These are phyloP conservation scores for Coemansia asiatica DNA, from an alignment of 192 early-diverging fungal species.

Conservation along the genomic window DNA sequence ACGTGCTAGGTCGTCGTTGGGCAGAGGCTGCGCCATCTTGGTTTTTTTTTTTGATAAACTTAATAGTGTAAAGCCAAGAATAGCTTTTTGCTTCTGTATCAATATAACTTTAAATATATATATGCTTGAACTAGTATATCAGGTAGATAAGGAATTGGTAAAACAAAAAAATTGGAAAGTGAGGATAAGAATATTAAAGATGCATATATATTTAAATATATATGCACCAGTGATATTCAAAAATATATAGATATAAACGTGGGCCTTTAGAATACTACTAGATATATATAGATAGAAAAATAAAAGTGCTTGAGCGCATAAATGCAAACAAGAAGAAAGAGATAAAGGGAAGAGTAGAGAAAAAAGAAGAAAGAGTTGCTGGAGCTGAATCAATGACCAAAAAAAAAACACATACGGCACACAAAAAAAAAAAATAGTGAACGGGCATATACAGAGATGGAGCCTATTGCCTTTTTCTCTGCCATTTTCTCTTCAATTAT, in stretches of 20 bases:
- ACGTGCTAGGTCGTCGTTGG: constrained; percentile 48
- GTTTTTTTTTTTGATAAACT: background rate
- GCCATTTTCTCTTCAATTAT: background rate
- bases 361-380: background rate
- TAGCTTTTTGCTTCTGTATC: background rate
- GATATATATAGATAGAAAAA: constrained; percentile 1
- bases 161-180: background rate
- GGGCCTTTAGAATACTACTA: background rate
- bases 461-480: background rate
- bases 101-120: background rate
- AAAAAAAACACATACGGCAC: background rate
- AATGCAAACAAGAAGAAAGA: constrained; percentile 1
- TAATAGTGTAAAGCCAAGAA: background rate
- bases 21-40: constrained; percentile 26
- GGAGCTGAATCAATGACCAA: background rate
- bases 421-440: background rate
- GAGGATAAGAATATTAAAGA: background rate
- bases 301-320: constrained; percentile 1
- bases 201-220: constrained; percentile 12
- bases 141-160: background rate
- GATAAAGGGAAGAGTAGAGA: constrained; percentile 5
- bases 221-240: constrained; percentile 10
- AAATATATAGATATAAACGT: background rate
- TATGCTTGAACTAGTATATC: background rate
- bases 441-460: background rate